Conservation (phyloP, 2,329 filamentous ascomycete genomes). For the Aspergillus tanneri region DNA sequence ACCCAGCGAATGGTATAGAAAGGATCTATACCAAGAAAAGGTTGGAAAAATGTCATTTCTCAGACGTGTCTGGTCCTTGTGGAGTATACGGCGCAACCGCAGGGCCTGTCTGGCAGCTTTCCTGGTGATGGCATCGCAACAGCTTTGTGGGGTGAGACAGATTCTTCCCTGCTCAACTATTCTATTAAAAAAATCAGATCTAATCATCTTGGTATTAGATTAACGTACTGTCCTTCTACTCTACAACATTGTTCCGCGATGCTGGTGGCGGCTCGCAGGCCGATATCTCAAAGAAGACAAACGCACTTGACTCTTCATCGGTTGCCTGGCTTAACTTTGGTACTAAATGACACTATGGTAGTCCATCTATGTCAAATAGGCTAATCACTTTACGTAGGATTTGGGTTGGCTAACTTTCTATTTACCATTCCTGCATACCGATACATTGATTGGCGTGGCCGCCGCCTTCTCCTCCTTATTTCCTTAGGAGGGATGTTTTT, state of each 20-base stretch:
- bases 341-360: constrained; percentile 9
- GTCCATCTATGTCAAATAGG: neutral
- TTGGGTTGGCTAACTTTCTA: constrained; percentile 30
- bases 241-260: constrained; percentile 23
- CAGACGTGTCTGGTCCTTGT: constrained; percentile 22
- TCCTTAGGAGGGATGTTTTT: constrained; percentile 30
- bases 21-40: constrained; percentile 13
- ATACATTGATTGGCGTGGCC: constrained; percentile 29
- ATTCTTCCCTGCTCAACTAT: neutral
- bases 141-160: constrained; percentile 32
- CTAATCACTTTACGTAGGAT: constrained; percentile 13
- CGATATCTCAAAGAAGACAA: constrained; percentile 8
- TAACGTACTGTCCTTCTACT: constrained; percentile 34
- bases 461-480: constrained; percentile 27
- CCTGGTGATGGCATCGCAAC: constrained; percentile 31
- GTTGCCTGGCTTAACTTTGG: constrained; percentile 24
- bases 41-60: constrained; percentile 15
- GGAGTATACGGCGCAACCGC: constrained; percentile 21
- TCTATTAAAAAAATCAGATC: neutral
- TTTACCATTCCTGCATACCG: constrained; percentile 30
- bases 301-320: neutral
- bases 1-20: neutral
- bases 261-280: no score
- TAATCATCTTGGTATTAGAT: constrained; percentile 17
- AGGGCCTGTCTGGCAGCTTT: constrained; percentile 28